Conservation (phyloP, 345 rosid genomes). For the Kernera saxatilis region DNA sequence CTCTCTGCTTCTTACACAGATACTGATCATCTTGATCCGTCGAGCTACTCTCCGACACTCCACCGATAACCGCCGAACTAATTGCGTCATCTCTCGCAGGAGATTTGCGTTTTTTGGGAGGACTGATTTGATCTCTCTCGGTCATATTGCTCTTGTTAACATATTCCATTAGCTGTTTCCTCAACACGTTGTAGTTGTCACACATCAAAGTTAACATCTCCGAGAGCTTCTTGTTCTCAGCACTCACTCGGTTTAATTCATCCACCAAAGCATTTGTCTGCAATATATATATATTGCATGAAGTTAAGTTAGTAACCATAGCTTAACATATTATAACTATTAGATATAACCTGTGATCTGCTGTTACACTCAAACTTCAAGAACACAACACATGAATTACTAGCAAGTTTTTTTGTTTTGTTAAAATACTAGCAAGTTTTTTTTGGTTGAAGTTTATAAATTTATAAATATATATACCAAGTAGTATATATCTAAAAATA, state of each 20-base stretch:
- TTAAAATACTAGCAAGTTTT: background rate
- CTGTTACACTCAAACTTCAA: background rate
- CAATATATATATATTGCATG: slow-evolving; percentile 1
- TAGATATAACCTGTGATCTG: background rate
- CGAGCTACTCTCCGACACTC: slow-evolving; percentile 83
- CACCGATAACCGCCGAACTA: slow-evolving; percentile 26
- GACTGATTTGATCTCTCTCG: slow-evolving; percentile 37
- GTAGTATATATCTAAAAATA: background rate
- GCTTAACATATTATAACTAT: background rate
- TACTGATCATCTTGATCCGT: slow-evolving; percentile 79
- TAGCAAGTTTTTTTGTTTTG: background rate
- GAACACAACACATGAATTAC: background rate
- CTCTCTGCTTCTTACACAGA: slow-evolving; percentile 66
- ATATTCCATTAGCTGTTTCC: slow-evolving; percentile 52
- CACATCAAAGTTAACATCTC: slow-evolving; percentile 71
- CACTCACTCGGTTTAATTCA: slow-evolving; percentile 72
- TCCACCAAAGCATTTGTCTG: slow-evolving; percentile 48
- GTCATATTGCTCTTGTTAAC: slow-evolving; percentile 43
- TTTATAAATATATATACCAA: background rate
- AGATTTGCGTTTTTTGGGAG: slow-evolving; percentile 73
- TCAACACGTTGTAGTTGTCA: slow-evolving; percentile 69
- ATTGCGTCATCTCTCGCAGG: slow-evolving; percentile 39
- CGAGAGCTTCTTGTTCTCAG: slow-evolving; percentile 82
- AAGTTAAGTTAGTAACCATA: slow-evolving; percentile 14
- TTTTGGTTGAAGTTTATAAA: background rate